Conservation (phyloP, 495 filamentous ascomycete genomes). For the Mycothermus thermophilus region DNA sequence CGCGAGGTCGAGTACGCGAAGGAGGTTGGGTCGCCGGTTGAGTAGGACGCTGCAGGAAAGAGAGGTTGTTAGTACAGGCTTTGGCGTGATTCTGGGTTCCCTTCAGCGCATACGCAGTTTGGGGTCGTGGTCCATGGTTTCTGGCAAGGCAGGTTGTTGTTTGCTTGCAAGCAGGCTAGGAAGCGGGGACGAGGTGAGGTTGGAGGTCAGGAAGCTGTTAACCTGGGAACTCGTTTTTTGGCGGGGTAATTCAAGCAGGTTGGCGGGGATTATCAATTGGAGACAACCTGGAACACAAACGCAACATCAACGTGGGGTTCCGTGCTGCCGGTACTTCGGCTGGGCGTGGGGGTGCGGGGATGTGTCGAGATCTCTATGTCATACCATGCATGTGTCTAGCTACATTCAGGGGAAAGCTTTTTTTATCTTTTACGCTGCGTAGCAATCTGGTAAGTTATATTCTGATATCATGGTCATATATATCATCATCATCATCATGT, state of each 20-base stretch:
- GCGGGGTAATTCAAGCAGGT: conserved; percentile 4
- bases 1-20: conserved; percentile 74
- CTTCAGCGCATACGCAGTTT: conserved; percentile 11
- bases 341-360: too few species aligned
- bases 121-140: conserved; percentile 28
- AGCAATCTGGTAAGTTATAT: too few species aligned
- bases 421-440: background rate
- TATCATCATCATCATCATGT: too few species aligned
- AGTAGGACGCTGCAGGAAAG: conserved; percentile 47
- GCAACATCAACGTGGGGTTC: background rate
- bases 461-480: too few species aligned
- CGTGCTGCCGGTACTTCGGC: too few species aligned
- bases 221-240: conserved; percentile 1
- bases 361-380: too few species aligned
- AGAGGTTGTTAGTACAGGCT: background rate
- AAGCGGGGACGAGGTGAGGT: background rate
- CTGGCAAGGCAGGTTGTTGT: background rate
- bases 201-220: too few species aligned
- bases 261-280: background rate
- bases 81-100: background rate
- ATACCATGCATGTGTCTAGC: too few species aligned
- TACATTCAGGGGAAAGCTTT: background rate
- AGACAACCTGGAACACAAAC: background rate
- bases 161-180: background rate
- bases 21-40: conserved; percentile 67